A percentile compares a stretch with the other conserved stretches of the same genome.
Conservation (phyloP, 2,329 filamentous ascomycete genomes). For the Oidium heveae region DNA sequence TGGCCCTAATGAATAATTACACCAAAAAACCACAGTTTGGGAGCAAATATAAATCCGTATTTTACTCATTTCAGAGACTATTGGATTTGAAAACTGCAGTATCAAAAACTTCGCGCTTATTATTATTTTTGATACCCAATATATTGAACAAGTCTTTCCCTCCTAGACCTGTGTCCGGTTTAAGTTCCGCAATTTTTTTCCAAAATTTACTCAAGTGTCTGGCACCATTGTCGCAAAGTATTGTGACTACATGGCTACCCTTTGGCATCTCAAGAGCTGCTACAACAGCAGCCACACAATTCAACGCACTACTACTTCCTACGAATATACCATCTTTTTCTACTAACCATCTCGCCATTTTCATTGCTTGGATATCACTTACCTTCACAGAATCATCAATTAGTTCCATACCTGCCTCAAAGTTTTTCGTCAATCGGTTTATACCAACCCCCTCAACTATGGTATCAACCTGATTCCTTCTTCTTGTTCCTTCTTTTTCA, state of each 20-base stretch:
- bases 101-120: neutral
- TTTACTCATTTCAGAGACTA: no score
- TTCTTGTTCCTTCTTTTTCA: conserved; percentile 71
- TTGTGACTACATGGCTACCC: conserved; percentile 41
- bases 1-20: no score
- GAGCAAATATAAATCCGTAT: no score
- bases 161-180: conserved; percentile 9
- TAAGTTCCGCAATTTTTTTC: conserved; percentile 44
- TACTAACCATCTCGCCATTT: conserved; percentile 90
- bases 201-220: conserved; percentile 70
- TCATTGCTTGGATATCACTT: conserved; percentile 65
- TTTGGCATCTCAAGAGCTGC: conserved; percentile 40
- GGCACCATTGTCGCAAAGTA: conserved; percentile 67
- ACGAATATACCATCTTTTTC: conserved; percentile 89
- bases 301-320: conserved; percentile 89
- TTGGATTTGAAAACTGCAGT: no score
- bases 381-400: conserved; percentile 81
- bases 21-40: no score
- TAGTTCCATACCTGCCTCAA: conserved; percentile 63
- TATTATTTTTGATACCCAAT: neutral
- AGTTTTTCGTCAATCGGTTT: conserved; percentile 82
- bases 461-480: conserved; percentile 77
- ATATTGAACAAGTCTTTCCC: neutral
- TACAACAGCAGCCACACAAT: conserved; percentile 59
- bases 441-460: conserved; percentile 93